Evolutionary conservation across 805 yeast species (phyloP).

Genomic region (Ogataea pignaliae): DNA sequence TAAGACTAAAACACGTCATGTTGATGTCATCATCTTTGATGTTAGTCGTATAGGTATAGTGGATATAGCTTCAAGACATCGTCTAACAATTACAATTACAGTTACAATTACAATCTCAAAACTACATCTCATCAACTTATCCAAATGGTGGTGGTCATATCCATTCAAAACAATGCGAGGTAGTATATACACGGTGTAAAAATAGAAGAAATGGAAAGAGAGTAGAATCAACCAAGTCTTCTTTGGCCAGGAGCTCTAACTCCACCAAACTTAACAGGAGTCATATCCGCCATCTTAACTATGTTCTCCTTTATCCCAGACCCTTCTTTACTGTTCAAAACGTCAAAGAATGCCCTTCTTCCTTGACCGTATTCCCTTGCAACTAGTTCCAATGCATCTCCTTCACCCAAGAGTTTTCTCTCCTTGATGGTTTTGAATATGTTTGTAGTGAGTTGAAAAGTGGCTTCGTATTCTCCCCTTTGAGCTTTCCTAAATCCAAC

Average conservation of each 20-base stretch:
- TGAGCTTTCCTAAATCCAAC: constrained; percentile 87
- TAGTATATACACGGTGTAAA: background rate
- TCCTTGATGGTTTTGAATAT: constrained; percentile 68
- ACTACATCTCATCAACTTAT: no score
- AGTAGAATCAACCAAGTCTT: constrained; percentile 45
- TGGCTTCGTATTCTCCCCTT: constrained; percentile 91
- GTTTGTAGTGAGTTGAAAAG: constrained; percentile 74
- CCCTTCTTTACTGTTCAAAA: constrained; percentile 89
- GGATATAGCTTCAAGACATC: no score
- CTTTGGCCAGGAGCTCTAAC: constrained; percentile 77
- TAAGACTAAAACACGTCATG: no score
- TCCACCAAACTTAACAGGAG: constrained; percentile 91
- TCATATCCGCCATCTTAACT: constrained; percentile 68
- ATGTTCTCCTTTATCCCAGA: constrained; percentile 58
- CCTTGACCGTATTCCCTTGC: constrained; percentile 86
- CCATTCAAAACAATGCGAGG: background rate
- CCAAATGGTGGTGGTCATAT: no score
- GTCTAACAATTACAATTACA: no score
- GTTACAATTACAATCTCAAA: background rate
- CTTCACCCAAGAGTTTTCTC: constrained; percentile 32
- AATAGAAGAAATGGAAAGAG: no score
- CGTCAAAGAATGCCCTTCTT: constrained; percentile 78
- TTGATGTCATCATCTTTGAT: no score
- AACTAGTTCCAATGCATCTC: constrained; percentile 66
- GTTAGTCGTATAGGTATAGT: no score